These are phyloP conservation scores for Lecanosticta acicola DNA, from an alignment of 2,329 filamentous ascomycete genomes.

Conservation along the genomic window DNA sequence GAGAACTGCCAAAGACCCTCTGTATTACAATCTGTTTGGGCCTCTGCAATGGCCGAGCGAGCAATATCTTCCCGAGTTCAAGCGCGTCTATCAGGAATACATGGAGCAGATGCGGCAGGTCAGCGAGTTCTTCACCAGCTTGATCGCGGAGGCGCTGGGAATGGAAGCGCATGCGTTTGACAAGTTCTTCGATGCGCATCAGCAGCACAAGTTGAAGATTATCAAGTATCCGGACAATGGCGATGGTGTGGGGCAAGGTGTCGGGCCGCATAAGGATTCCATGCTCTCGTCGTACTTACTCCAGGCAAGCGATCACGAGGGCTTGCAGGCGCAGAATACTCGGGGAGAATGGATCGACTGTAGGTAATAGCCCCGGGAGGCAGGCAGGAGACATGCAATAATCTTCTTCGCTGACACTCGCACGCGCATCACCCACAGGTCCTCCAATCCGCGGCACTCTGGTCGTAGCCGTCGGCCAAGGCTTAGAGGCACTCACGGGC, in stretches of 20 bases:
- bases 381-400: too few species aligned
- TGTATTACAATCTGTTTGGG: conserved; percentile 70
- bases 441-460: conserved; percentile 69
- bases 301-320: conserved; percentile 69
- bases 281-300: conserved; percentile 79
- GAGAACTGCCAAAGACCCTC: conserved; percentile 57
- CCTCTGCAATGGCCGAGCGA: conserved; percentile 72
- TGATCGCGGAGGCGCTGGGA: conserved; percentile 79
- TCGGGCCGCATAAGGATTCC: conserved; percentile 78
- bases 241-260: conserved; percentile 54
- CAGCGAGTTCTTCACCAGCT: conserved; percentile 66
- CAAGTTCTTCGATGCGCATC: conserved; percentile 66
- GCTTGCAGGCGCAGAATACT: conserved; percentile 78
- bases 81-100: conserved; percentile 64
- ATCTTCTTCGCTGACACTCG: not conserved
- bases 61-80: conserved; percentile 60
- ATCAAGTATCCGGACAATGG: conserved; percentile 72
- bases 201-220: conserved; percentile 84
- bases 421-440: conserved; percentile 26
- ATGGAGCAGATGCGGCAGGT: conserved; percentile 69
- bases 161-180: conserved; percentile 65
- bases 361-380: too few species aligned
- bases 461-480: conserved; percentile 83
- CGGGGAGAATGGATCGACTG: conserved; percentile 76
- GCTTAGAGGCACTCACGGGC: conserved; percentile 75